phyloP scores from a whole-genome alignment of 371 early-diverging fungal genomes.

The Blyttiomyces sp. region DNA sequence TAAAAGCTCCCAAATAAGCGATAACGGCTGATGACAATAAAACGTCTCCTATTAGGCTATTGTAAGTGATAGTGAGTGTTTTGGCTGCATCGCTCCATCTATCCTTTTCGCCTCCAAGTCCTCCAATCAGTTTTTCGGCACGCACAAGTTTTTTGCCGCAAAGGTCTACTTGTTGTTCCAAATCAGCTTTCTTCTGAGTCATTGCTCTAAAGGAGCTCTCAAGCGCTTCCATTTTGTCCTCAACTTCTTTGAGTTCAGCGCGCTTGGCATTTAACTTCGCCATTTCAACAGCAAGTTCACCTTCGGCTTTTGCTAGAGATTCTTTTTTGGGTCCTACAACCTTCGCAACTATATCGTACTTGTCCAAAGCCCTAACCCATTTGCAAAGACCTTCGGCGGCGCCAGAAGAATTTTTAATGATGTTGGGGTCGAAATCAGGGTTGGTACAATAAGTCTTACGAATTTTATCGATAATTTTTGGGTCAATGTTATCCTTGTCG shows the following conservation, averaged over 20 bases:
- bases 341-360: conserved; percentile 59
- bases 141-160: conserved; percentile 50
- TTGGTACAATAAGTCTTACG: conserved; percentile 52
- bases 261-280: conserved; percentile 49
- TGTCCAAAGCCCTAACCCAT: conserved; percentile 59
- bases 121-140: conserved; percentile 57
- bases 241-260: conserved; percentile 56
- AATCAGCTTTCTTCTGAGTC: conserved; percentile 51
- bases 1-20: conserved; percentile 56
- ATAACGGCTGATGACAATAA: conserved; percentile 49
- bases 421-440: conserved; percentile 57
- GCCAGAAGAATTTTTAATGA: conserved; percentile 55
- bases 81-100: conserved; percentile 53
- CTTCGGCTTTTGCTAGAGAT: conserved; percentile 54
- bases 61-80: conserved; percentile 34
- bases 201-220: conserved; percentile 46
- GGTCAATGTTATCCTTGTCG: conserved; percentile 51
- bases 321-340: conserved; percentile 59
- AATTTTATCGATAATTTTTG: conserved; percentile 49
- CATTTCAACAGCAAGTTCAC: conserved; percentile 52
- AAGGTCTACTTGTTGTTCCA: conserved; percentile 55
- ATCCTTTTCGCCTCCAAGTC: conserved; percentile 56
- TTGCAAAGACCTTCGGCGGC: conserved; percentile 60
- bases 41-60: conserved; percentile 51
- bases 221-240: conserved; percentile 51